phyloP scores from a whole-genome alignment of 1,139 yeast species.

The Kluyveromyces sp. region DNA sequence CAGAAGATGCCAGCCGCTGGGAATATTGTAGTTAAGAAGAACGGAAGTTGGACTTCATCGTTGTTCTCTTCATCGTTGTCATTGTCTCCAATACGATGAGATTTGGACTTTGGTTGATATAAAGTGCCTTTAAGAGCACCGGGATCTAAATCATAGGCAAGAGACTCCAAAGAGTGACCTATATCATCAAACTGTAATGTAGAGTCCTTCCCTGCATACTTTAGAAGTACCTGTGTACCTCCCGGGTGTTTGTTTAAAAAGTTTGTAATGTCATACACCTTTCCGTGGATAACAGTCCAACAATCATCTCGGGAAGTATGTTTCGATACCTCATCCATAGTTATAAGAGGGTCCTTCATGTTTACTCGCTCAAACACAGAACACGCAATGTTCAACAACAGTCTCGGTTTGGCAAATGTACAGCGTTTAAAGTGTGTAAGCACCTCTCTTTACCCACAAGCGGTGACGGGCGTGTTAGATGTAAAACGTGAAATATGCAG shows the following conservation, averaged over 20 bases:
- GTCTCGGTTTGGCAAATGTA: too few species aligned
- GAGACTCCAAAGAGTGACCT: slow-evolving; percentile 33
- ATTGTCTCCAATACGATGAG: not conserved
- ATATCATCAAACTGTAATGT: slow-evolving; percentile 46
- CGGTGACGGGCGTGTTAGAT: too few species aligned
- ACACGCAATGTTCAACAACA: not conserved
- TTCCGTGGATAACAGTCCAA: slow-evolving; percentile 62
- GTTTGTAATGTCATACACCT: slow-evolving; percentile 51
- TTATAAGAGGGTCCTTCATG: slow-evolving; percentile 6
- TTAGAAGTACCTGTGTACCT: slow-evolving; percentile 58
- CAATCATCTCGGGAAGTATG: slow-evolving; percentile 43
- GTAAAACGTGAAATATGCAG: too few species aligned
- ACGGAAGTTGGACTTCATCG: not conserved
- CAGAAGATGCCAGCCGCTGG: slow-evolving; percentile 1
- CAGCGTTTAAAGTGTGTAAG: too few species aligned
- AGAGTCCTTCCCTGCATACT: slow-evolving; percentile 70
- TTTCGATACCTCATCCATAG: slow-evolving; percentile 35
- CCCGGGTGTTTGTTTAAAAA: slow-evolving; percentile 56
- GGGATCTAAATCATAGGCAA: slow-evolving; percentile 19
- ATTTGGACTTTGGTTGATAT: slow-evolving; percentile 5
- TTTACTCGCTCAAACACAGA: not conserved
- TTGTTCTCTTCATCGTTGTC: not conserved
- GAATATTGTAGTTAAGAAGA: not conserved
- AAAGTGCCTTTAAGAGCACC: slow-evolving; percentile 13
- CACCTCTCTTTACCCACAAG: too few species aligned